A percentile compares a stretch with the other conserved stretches of the same genome.
Evolutionary conservation across 164 flowering plant genomes (phyloP).

Genomic region (Dillenia suffruticosa): DNA sequence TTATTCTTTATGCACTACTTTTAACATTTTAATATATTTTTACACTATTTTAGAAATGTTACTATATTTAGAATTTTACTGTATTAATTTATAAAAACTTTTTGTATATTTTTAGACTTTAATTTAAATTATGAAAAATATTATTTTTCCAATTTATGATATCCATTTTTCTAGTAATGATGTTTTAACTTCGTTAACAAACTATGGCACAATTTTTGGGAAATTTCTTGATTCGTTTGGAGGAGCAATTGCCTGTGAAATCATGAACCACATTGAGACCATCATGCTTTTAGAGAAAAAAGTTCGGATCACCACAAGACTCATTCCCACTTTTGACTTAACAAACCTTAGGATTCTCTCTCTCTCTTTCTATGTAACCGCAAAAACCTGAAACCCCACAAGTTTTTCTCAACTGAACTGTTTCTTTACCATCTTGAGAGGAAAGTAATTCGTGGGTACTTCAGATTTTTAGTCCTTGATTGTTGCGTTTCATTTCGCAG

Average conservation of each 20-base stretch:
- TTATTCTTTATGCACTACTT: too few species aligned
- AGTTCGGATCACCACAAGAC: slow-evolving; percentile 40
- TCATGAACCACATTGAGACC: neutral
- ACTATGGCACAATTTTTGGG: too few species aligned
- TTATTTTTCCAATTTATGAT: neutral
- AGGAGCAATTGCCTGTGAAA: neutral
- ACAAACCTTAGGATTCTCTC: neutral
- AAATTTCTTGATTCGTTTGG: slow-evolving; percentile 9
- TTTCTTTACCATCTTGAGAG: too few species aligned
- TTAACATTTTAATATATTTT: too few species aligned
- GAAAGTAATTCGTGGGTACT: too few species aligned
- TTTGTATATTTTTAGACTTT: too few species aligned
- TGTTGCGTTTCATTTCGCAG: too few species aligned
- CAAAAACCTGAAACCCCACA: slow-evolving; percentile 11
- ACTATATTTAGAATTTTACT: too few species aligned
- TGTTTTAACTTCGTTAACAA: neutral
- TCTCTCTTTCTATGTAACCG: neutral
- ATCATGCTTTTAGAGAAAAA: neutral
- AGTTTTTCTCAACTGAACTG: neutral
- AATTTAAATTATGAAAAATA: too few species aligned
- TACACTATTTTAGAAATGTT: too few species aligned
- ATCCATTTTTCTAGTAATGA: neutral
- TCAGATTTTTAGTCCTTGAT: too few species aligned
- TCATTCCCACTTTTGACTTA: slow-evolving; percentile 12
- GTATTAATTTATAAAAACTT: too few species aligned